Evolutionary conservation across 169 alveolate species (phyloP).

Genomic region (Eimeria necatrix): DNA sequence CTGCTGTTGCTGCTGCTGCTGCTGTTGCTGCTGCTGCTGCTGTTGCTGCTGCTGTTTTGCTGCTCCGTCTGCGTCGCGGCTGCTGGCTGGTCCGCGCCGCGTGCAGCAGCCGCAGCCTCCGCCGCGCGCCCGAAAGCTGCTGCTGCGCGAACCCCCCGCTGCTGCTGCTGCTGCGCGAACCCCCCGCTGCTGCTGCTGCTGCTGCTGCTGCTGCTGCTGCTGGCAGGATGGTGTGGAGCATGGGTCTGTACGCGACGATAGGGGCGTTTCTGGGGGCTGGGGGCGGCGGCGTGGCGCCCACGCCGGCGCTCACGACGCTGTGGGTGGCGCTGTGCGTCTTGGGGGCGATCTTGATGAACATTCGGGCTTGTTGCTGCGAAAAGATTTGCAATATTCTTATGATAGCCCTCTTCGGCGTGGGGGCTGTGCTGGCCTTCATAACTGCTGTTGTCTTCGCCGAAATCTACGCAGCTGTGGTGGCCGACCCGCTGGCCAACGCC

Average conservation of each 20-base stretch:
- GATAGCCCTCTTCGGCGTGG: constrained; percentile 33
- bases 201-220: neutral
- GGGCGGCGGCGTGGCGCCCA: constrained; percentile 55
- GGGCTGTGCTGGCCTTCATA: neutral
- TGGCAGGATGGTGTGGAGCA: neutral
- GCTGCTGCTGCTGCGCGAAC: constrained; percentile 17
- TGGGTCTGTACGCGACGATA: neutral
- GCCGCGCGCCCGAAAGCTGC: neutral
- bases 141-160: neutral
- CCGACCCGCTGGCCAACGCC: neutral
- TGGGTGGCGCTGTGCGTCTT: constrained; percentile 12
- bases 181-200: neutral
- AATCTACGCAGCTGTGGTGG: neutral
- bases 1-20: constrained; percentile 25
- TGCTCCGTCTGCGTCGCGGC: neutral
- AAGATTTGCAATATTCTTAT: constrained; percentile 47
- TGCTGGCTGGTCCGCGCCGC: neutral
- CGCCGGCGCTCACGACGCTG: constrained; percentile 17
- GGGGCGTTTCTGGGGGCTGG: constrained; percentile 24
- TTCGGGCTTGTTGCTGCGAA: constrained; percentile 34
- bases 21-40: neutral
- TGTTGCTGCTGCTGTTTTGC: neutral
- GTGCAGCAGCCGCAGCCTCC: neutral
- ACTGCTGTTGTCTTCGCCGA: neutral
- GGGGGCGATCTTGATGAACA: constrained; percentile 37